Percentiles rank a stretch among this genome's conserved stretches.
These are phyloP conservation scores for Claviceps spartinae DNA, from an alignment of 2,329 filamentous ascomycete genomes.

Conservation along the genomic window DNA sequence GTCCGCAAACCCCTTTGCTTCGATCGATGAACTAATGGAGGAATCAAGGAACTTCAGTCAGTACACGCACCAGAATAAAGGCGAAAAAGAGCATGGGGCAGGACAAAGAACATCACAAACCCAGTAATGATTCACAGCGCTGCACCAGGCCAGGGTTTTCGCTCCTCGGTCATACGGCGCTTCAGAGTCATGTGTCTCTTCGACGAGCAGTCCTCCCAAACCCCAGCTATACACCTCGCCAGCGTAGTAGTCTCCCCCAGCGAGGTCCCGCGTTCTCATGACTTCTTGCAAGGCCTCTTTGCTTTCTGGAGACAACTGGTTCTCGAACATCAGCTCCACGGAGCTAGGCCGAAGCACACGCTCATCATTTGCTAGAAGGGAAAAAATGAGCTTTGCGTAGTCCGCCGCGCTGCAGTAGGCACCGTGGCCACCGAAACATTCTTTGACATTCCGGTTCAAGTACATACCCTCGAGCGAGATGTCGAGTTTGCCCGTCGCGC, in stretches of 20 bases:
- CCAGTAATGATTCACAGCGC: not conserved
- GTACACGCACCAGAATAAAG: not conserved
- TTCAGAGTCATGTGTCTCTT: not conserved
- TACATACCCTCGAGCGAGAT: not conserved
- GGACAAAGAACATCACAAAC: not conserved
- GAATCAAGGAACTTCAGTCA: not conserved
- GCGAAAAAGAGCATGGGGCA: not conserved
- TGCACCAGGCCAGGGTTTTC: not conserved
- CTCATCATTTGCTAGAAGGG: constrained; percentile 27
- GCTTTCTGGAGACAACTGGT: constrained; percentile 24
- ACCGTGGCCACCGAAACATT: not conserved
- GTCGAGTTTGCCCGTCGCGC: not conserved
- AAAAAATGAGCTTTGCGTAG: not conserved
- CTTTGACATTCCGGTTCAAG: not conserved
- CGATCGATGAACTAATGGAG: not conserved
- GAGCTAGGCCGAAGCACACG: constrained; percentile 29
- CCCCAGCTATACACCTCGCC: not conserved
- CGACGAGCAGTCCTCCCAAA: not conserved
- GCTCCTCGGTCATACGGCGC: not conserved
- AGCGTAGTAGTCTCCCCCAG: not conserved
- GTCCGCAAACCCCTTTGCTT: not conserved
- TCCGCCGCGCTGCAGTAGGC: not conserved
- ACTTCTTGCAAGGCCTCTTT: not conserved
- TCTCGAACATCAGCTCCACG: constrained; percentile 30
- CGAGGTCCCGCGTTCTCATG: not conserved